Base-by-base conservation (phyloP, 176 grass and related monocot genomes). In the Raddia guianensis region DNA sequence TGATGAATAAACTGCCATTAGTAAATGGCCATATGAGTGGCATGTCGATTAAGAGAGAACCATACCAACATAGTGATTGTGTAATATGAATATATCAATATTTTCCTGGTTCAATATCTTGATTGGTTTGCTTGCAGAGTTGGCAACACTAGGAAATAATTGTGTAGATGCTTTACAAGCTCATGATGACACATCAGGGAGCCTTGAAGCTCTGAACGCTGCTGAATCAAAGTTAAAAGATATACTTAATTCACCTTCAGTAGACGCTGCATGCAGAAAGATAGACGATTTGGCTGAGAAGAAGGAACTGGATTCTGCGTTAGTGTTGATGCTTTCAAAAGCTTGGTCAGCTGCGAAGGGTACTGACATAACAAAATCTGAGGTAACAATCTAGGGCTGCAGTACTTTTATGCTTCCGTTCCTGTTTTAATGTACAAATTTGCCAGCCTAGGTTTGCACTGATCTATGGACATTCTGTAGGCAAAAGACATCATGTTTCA, bases 281-380 rank as follows among this genome's bases (percentile, higher is more conserved):
- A 98, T 93, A 58, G 95, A 98, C 75, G 71, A 93, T 69, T 89
- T 98, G 63, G 92, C 95, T 54, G 85, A 83, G 83, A 98, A 91
- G 79, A 98, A 98, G 61, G 88, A 93, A 87, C 75, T 98, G 8
- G 84, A 95, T 20, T 95, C 92, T 72, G 88, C 88, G 2, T 70
- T 94, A 64, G 87, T 87, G 53, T 70, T 90, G 80, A 92, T 94
- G 87, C 85, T 88, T 78, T 90, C 89, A 12, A 98, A 91, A 87
- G 91, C 92, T 47, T 98, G 95, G 90, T 94, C 95, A 70, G 87
- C 90, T 76, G 92, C 91, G 69, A 94, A 94, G 85, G 95, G 91
- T 56, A 90, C 87, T 14, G 89, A 91, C 77, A 82, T 97, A 49
- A 84, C 83, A 33, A 94, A 97, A 86, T 91, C 91, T 8, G 92